Base-by-base conservation (phyloP, 2,329 filamentous ascomycete genomes). In the Parastagonospora nodorum region DNA sequence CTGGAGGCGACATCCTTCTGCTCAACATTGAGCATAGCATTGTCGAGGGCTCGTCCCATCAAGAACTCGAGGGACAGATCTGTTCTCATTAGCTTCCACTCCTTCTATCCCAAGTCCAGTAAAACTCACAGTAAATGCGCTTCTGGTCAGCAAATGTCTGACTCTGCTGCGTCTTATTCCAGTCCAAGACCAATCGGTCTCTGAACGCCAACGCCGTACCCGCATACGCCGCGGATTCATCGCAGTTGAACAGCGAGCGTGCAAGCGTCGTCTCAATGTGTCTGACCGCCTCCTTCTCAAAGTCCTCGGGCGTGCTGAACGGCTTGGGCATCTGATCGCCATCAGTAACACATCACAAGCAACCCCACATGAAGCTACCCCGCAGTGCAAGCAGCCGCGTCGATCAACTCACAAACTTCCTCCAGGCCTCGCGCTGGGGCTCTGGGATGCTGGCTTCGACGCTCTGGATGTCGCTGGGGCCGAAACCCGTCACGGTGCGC, bases 251-350 rank as follows among this genome's bases (percentile, higher is more conserved):
- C 74, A 99, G 85, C 69, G 92, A 97, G 54, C 94, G 90, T 56
- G 94, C 94, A 55, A 99, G 83, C 2, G 92, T 96, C 2, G 94
- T 97, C 78, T 99, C 94, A 68, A 99, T 90, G 80, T 99, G 94
- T 60, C 88, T 88, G 58, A 99, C 91, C 50, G 95, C 83, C 71
- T 96, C 92, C 72, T 80, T 85, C 80, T 84, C 80, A 69, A 97
- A 97, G 50, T 91, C 88, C 14, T 96, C 91, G 72, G 90, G 86
- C 63, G 82, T 86, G 55, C 80, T 82, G 77, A 97, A 97, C 53
- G 84, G 86, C 61, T 83, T 78, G 46, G 84, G 84, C 40, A 82
- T 83, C 83, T 86, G 61, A 28, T 29, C 31, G 12, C 45, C 32
- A 37, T 67, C 47, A 68, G 60, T 41, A 46, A 33, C n/a, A 33